Base-by-base conservation (phyloP, 257 asterid genomes). In the Fraxinus excelsior region DNA sequence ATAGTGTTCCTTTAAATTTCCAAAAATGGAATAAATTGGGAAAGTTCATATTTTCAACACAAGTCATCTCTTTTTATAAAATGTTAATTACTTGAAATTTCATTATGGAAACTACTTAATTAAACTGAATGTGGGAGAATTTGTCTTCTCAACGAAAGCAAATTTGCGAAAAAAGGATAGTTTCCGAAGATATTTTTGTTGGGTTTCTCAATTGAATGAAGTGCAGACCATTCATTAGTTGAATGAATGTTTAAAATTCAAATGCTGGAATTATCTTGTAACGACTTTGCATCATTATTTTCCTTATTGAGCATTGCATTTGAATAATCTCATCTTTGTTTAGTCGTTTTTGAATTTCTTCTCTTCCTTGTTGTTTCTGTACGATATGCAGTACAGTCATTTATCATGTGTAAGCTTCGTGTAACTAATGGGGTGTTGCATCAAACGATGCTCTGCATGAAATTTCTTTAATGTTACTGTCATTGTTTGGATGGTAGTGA, bases 11-110 rank as follows among this genome's bases (percentile, higher is more conserved):
- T 68, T 76, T 56, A 25, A 34, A 80, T 76, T 38, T 13, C 28
- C 26, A 64, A n/a, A 66, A 77, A 74, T 74, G 74, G 29, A 58
- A 35, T 62, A 70, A 71, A 46, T 70, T 64, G 44, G 73, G 77
- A 73, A 26, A 69, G 58, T 68, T 72, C 38, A 75, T 29, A 29
- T 44, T 75, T 71, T 34, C 5, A 64, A 42, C 11, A n/a, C 69
- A 71, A 64, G 3, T 38, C 40, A 25, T 29, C 28, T 65, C 60
- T 37, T 25, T 40, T 40, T 40, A 10, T 58, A 65, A 73, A 71
- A 69, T 67, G 62, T 21, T 78, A 23, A 58, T 75, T 42, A 29
- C 51, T 18, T 44, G 51, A 44, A 44, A 44, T 12, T 44, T 64
- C 21, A 60, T 29, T 49, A 49, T 13, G 40, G 32, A 60, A 60